Evolutionary conservation across 805 yeast genomes (phyloP), one percentile per base, ranked within the genome.

Genomic region (Teunomyces kruisii): DNA sequence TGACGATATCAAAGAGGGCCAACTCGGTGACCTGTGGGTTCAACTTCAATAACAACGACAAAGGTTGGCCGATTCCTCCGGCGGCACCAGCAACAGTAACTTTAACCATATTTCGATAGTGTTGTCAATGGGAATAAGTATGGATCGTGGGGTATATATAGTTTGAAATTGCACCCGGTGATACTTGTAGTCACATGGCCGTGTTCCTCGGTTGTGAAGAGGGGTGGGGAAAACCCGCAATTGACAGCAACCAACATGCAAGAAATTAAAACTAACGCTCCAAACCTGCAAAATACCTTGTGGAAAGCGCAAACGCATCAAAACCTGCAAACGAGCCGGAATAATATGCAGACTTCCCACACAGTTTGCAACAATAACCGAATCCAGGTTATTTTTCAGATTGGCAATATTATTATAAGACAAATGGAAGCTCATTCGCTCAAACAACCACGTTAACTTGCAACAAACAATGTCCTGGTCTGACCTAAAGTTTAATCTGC

Each of bases 1-100:
- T 72, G 40, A 70, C 76, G 39, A 72, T 70, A 58, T 72, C 77
- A 47, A 56, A 72, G 31, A 72, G 60, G 7, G 76, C 61, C 46
- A 72, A 62, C 45, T 67, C 70, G 15, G 67, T 57, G 28, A 72
- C 72, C 13, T 58, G 53, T 5, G 67, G 62, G 51, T 72, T 72
- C 47, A 71, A 58, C 51, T 72, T 72, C 49, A 72, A 60, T 39
- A 72, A 62, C 44, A 72, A 61, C 9, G 76, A 72, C 43, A 72
- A 65, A 15, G 77, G 77, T 54, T 72, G 77, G 42, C 77, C 77
- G 49, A 72, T 72, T 39, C 77, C 77, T 44, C 77, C 77, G 42
- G 77, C 77, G 36, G 76, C 77, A 35, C 77, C 77, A 51, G 75
- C 72, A 42, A 72, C 76, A 31, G 77, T 72, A 46, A 72, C 77